Evolutionary conservation across 192 early-diverging fungal species (phyloP).

Genomic region (Dissophora ornata): DNA sequence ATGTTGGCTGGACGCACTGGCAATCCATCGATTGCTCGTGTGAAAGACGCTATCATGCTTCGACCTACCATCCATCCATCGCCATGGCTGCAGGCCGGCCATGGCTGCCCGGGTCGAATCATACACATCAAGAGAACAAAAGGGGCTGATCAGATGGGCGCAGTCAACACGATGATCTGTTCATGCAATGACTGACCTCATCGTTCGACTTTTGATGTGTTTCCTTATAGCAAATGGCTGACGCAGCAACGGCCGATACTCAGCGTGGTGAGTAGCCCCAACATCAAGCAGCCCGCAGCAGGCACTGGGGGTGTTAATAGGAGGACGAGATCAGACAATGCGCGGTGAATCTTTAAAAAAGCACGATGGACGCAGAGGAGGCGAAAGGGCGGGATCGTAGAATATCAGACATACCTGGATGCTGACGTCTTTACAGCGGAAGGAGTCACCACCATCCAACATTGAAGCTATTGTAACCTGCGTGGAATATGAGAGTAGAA

Average conservation of each 20-base stretch:
- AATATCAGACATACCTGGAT: too few species aligned
- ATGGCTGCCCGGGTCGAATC: background rate
- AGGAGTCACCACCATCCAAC: too few species aligned
- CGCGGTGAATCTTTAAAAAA: too few species aligned
- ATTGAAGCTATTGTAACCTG: too few species aligned
- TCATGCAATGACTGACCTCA: background rate
- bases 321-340: too few species aligned
- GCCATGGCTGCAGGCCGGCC: background rate
- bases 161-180: background rate
- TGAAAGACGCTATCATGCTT: too few species aligned
- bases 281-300: background rate
- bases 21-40: background rate
- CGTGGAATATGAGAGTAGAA: too few species aligned
- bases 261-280: slow-evolving; percentile 24
- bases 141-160: background rate
- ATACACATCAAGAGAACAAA: background rate
- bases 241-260: slow-evolving; percentile 55
- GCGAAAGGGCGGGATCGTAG: too few species aligned
- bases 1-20: too few species aligned
- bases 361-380: too few species aligned
- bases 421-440: too few species aligned
- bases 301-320: too few species aligned
- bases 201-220: background rate
- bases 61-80: slow-evolving; percentile 10
- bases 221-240: slow-evolving; percentile 43